Base-by-base conservation (phyloP, 2,329 filamentous ascomycete genomes). In the Cryphonectria nitschkei region DNA sequence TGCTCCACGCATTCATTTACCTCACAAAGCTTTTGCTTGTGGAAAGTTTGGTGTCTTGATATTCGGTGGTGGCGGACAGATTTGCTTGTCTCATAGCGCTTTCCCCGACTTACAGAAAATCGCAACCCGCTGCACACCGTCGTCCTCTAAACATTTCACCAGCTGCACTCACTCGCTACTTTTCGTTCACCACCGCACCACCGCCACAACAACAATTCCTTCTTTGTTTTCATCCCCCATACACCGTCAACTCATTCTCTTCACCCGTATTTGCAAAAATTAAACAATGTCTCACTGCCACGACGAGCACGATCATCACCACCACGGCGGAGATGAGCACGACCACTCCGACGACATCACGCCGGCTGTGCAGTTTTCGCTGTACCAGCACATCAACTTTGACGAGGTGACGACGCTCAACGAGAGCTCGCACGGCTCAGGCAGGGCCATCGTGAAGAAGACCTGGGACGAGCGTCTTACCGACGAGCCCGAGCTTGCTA, bases 321-420 rank as follows among this genome's bases (percentile, higher is more conserved):
- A 86, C 71, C 84, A 90, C 75, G 82, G 85, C 76, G 84, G 86
- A 73, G 82, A 86, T 71, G 87, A 84, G 58, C 94, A 98, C 80
- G 94, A 97, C 81, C 95, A 98, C 82, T 91, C 89, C 63, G 93
- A 98, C 83, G 95, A 98, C 84, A 89, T 97, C 76, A 95, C 93
- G 1, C 96, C 96, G 0, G 95, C 95, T 1, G 86, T 98, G 22
- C 95, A 98, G 81, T 92, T 91, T 76, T 94, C 94, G 58, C 90
- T 99, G 50, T 98, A 98, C 84, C 90, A 93, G 74, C 92, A 97
- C 79, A 94, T 99, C 81, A 89, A 95, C 80, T 98, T 98, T 82
- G 91, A 93, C 81, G 88, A 90, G 39, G 90, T 99, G 73, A 89
- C 85, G 52, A 96, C 95, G 0, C 83, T 98, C 68, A 99, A 99